Conservation (phyloP, 495 filamentous ascomycete genomes). For the Trypethelium eluteriae region DNA sequence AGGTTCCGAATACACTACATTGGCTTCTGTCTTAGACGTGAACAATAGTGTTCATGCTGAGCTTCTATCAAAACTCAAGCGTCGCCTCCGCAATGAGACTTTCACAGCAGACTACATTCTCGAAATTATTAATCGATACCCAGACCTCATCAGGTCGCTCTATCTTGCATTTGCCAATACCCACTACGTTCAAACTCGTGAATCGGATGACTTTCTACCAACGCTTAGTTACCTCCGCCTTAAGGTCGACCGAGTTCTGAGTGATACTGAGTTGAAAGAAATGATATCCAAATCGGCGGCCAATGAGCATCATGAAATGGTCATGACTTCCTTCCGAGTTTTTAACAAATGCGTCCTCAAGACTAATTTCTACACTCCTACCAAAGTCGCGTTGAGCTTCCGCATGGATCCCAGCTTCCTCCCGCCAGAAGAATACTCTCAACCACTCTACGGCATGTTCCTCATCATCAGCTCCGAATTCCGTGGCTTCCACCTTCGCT, state of each 20-base stretch:
- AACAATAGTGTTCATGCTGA: slow-evolving; percentile 80
- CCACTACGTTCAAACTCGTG: slow-evolving; percentile 75
- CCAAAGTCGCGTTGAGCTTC: slow-evolving; percentile 97
- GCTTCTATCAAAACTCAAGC: slow-evolving; percentile 91
- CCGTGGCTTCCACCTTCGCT: slow-evolving; percentile 92
- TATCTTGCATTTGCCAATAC: slow-evolving; percentile 88
- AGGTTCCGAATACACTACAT: slow-evolving; percentile 72
- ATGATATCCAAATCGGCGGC: slow-evolving; percentile 70
- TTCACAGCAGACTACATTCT: slow-evolving; percentile 97
- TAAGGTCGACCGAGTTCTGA: slow-evolving; percentile 67
- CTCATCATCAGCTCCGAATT: slow-evolving; percentile 94
- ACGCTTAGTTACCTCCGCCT: slow-evolving; percentile 70
- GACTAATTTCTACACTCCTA: slow-evolving; percentile 99
- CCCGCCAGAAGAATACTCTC: slow-evolving; percentile 84
- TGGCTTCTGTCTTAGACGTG: slow-evolving; percentile 70
- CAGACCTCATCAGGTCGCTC: slow-evolving; percentile 74
- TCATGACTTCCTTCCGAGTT: slow-evolving; percentile 91
- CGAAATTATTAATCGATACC: slow-evolving; percentile 91
- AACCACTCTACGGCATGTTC: slow-evolving; percentile 96
- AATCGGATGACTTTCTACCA: slow-evolving; percentile 71
- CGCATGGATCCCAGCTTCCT: slow-evolving; percentile 83
- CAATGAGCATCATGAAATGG: slow-evolving; percentile 96
- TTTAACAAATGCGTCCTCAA: slow-evolving; percentile 89
- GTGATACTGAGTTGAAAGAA: slow-evolving; percentile 66
- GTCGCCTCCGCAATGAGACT: slow-evolving; percentile 86